Conservation (phyloP, 192 early-diverging fungal genomes). For the Haplosporangium gracile region DNA sequence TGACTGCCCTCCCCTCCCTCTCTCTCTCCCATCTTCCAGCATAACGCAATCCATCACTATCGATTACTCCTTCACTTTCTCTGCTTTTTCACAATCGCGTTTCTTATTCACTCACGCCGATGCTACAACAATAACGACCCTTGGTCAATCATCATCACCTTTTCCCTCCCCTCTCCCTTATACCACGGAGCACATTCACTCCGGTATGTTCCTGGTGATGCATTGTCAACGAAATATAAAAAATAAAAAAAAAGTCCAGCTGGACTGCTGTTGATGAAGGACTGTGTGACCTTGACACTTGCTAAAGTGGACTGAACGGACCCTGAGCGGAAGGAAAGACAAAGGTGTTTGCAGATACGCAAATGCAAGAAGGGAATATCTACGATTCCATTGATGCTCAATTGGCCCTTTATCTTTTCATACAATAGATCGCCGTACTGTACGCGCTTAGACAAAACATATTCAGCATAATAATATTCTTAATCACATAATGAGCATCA, state of each 20-base stretch:
- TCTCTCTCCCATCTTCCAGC: too few relatives aligned
- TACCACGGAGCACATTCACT: background rate
- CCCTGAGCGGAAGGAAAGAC: background rate
- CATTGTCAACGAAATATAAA: background rate
- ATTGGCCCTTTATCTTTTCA: background rate
- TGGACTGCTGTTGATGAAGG: conserved; percentile 7
- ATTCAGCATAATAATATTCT: background rate
- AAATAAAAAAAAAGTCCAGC: background rate
- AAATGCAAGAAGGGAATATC: background rate
- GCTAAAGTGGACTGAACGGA: background rate
- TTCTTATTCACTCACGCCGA: background rate
- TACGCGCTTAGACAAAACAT: background rate
- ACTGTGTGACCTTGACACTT: conserved; percentile 5
- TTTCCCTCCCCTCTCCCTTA: background rate
- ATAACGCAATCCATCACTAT: background rate
- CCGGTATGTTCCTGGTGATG: background rate
- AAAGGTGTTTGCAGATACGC: background rate
- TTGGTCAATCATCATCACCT: background rate
- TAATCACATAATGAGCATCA: conserved; percentile 7
- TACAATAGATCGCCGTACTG: background rate
- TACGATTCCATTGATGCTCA: background rate
- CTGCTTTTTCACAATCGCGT: background rate
- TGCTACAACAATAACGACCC: background rate
- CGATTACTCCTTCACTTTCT: background rate
- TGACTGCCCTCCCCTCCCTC: background rate